phyloP scores from a whole-genome alignment of 2,329 filamentous ascomycete genomes.

The Calonectria ilicicola region DNA sequence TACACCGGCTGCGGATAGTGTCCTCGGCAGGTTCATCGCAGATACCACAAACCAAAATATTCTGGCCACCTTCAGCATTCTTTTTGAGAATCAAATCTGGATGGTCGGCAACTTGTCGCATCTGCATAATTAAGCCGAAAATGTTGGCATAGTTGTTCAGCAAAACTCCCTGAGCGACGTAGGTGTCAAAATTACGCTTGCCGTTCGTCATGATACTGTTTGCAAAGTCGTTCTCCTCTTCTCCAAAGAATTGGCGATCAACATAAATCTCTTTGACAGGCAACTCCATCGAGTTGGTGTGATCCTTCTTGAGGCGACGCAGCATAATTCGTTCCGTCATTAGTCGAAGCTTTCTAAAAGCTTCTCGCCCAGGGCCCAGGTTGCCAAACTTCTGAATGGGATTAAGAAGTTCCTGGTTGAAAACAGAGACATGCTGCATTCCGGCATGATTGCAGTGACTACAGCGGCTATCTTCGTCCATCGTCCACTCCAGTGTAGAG shows the following conservation, averaged over 20 bases:
- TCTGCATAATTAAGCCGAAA: conserved; percentile 98
- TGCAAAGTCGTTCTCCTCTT: conserved; percentile 96
- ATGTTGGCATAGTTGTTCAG: conserved; percentile 99
- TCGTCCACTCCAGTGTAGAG: conserved; percentile 84
- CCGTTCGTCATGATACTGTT: conserved; percentile 95
- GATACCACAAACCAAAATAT: conserved; percentile 91
- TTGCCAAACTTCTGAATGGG: conserved; percentile 78
- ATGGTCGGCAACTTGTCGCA: conserved; percentile 97
- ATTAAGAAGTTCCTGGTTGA: conserved; percentile 95
- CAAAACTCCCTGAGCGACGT: conserved; percentile 92
- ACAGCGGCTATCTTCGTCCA: conserved; percentile 79
- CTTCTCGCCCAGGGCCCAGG: conserved; percentile 71
- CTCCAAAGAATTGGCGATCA: conserved; percentile 95
- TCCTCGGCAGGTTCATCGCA: conserved; percentile 98
- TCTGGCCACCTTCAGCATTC: conserved; percentile 86
- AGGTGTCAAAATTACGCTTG: conserved; percentile 91
- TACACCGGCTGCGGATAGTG: conserved; percentile 90
- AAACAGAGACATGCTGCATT: conserved; percentile 69
- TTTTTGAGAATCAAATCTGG: conserved; percentile 95
- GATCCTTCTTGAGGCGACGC: conserved; percentile 91
- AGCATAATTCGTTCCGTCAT: conserved; percentile 97
- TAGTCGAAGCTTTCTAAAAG: conserved; percentile 84
- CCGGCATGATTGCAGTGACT: conserved; percentile 66
- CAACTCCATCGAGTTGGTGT: conserved; percentile 95
- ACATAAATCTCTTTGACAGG: conserved; percentile 94